Evolutionary conservation across 371 early-diverging fungal species (phyloP).

Genomic region (Mucor indicus): DNA sequence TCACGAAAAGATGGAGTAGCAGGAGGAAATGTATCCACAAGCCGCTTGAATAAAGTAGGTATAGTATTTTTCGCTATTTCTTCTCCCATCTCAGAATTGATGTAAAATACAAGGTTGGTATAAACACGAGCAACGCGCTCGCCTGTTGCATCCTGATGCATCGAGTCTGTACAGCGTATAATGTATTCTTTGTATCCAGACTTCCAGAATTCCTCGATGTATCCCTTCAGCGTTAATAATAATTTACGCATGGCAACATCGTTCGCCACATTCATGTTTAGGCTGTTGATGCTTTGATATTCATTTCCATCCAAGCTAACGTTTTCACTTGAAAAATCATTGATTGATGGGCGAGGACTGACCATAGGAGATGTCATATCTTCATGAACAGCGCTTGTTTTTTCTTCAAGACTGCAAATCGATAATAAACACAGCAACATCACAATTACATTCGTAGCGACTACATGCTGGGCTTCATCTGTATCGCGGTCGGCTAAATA

Average conservation of each 20-base stretch:
- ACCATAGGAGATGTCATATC: conserved; percentile 12
- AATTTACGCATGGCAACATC: conserved; percentile 4
- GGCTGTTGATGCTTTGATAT: conserved; percentile 1
- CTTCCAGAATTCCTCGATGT: conserved; percentile 44
- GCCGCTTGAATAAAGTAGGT: conserved; percentile 26
- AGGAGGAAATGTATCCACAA: conserved; percentile 24
- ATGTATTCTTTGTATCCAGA: conserved; percentile 33
- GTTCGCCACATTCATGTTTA: background rate
- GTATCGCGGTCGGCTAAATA: conserved; percentile 9
- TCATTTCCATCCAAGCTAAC: background rate
- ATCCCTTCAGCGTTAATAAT: conserved; percentile 5
- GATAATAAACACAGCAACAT: conserved; percentile 27
- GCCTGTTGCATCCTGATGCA: conserved; percentile 25
- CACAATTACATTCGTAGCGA: conserved; percentile 17
- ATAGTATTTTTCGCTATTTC: conserved; percentile 34
- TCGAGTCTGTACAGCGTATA: conserved; percentile 20
- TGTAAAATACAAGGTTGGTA: conserved; percentile 28
- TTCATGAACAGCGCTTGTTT: background rate
- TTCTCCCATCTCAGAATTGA: conserved; percentile 23
- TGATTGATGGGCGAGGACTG: conserved; percentile 23
- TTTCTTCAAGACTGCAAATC: conserved; percentile 9
- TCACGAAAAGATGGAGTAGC: conserved; percentile 30
- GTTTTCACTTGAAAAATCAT: conserved; percentile 7
- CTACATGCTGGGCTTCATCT: conserved; percentile 9
- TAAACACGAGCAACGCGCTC: conserved; percentile 21